A percentile compares a stretch with the other conserved stretches of the same genome.
These are phyloP conservation scores for Ajuga chamaepitys DNA, from an alignment of 257 asterid species.

Conservation along the genomic window DNA sequence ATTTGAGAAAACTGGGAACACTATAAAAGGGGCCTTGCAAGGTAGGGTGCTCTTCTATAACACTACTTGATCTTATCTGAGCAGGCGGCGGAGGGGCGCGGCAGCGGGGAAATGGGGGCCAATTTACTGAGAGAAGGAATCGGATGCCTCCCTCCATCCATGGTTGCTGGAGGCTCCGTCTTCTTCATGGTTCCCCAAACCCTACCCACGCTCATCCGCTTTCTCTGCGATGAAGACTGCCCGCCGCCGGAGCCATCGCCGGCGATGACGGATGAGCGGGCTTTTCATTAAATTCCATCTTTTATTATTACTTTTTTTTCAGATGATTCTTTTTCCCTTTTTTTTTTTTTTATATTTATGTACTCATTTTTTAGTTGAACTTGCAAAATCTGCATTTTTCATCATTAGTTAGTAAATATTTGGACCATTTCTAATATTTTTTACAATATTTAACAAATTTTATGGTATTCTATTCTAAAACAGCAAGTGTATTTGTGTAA, in stretches of 20 bases:
- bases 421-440: too few relatives aligned
- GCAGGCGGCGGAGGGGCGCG: constrained; percentile 31
- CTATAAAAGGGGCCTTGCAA: background rate
- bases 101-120: background rate
- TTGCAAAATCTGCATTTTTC: too few relatives aligned
- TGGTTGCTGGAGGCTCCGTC: constrained; percentile 36
- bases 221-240: constrained; percentile 65
- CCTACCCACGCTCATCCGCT: constrained; percentile 14
- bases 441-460: too few relatives aligned
- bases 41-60: background rate
- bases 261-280: constrained; percentile 55
- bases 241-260: constrained; percentile 40
- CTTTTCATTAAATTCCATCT: constrained; percentile 4
- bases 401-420: too few relatives aligned
- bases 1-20: background rate
- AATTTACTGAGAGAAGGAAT: background rate
- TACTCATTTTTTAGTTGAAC: too few relatives aligned
- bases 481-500: too few relatives aligned
- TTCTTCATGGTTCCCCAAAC: background rate
- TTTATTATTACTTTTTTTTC: background rate
- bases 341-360: too few relatives aligned
- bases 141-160: constrained; percentile 33
- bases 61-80: constrained; percentile 77
- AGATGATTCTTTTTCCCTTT: background rate
- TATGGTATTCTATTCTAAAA: too few relatives aligned